Conservation (phyloP, 306 rosid species). For the Mimosa pudica region DNA sequence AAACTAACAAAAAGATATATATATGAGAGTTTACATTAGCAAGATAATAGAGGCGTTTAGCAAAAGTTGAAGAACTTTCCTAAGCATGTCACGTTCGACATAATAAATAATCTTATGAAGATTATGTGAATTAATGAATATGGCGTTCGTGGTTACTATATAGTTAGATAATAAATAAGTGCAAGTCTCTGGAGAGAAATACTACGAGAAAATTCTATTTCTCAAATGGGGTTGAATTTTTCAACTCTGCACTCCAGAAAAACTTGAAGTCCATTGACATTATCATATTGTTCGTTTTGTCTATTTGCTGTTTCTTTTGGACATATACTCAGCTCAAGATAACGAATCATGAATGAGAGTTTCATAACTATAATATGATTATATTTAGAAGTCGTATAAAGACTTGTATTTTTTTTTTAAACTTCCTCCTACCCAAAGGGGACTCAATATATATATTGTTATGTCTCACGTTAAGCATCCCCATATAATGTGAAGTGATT, state of each 20-base stretch:
- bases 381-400: too few relatives aligned
- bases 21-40: neutral
- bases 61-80: neutral
- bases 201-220: neutral
- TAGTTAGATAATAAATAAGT: neutral
- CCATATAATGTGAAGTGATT: too few relatives aligned
- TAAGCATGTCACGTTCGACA: constrained; percentile 8
- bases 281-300: neutral
- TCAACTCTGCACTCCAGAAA: neutral
- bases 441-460: too few relatives aligned
- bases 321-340: neutral
- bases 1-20: neutral
- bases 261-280: neutral
- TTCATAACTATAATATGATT: too few relatives aligned
- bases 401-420: too few relatives aligned
- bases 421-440: too few relatives aligned
- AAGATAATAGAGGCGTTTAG: neutral
- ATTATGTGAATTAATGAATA: neutral
- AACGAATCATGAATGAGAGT: neutral
- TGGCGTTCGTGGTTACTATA: neutral
- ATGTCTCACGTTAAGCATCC: too few relatives aligned
- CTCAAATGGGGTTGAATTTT: neutral
- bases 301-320: neutral
- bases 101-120: neutral
- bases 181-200: neutral